Percentiles rank a stretch among this genome's conserved stretches.
Evolutionary conservation across 129 eudicot genomes (phyloP).

Genomic region (Artemisia annua): DNA sequence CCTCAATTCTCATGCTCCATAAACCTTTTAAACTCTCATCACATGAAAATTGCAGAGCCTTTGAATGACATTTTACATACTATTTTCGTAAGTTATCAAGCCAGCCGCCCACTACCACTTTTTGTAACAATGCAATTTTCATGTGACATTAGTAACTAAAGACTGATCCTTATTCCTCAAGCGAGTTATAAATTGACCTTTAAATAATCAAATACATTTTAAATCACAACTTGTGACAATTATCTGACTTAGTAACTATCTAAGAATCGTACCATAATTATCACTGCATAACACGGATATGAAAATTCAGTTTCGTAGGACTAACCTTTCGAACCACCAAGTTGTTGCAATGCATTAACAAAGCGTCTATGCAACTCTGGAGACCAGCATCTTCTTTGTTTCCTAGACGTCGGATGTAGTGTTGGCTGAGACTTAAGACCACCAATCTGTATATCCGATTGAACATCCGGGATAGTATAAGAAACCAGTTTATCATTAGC

Average conservation of each 20-base stretch:
- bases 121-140: constrained; percentile 2
- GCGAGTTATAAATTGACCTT: too few species aligned
- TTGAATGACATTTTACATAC: background rate
- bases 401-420: constrained; percentile 52
- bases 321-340: constrained; percentile 92
- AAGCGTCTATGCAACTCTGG: constrained; percentile 88
- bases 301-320: constrained; percentile 1
- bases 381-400: constrained; percentile 91
- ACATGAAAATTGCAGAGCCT: background rate
- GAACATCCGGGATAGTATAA: constrained; percentile 36
- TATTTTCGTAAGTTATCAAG: background rate
- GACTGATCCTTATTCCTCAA: background rate
- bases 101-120: background rate
- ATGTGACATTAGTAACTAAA: background rate
- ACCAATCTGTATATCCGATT: constrained; percentile 34
- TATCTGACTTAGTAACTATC: background rate
- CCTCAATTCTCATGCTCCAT: constrained; percentile 6
- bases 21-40: background rate
- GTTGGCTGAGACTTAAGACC: constrained; percentile 9
- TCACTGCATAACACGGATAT: constrained; percentile 1
- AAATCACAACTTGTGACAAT: background rate
- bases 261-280: background rate
- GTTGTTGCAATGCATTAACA: constrained; percentile 64
- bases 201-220: background rate
- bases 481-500: constrained; percentile 36